Percentiles rank a stretch among this genome's conserved stretches.
These are phyloP conservation scores for Sporothrix variecibatus DNA, from an alignment of 2,329 filamentous ascomycete species.

Conservation along the genomic window DNA sequence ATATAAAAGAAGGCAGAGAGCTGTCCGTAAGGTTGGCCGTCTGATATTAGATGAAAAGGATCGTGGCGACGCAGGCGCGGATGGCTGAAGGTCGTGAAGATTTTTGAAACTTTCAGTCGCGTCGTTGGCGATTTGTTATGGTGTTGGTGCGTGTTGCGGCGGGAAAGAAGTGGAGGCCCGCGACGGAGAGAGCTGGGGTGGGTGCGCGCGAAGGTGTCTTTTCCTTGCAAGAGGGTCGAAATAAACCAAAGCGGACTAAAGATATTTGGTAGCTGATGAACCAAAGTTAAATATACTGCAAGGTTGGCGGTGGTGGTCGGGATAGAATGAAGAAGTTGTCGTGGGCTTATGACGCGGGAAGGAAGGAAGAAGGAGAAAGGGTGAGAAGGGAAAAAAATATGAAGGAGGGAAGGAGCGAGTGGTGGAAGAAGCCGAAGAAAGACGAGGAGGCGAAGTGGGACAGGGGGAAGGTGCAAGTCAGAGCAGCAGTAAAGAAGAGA, in stretches of 20 bases:
- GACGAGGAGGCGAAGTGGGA: constrained; percentile 32
- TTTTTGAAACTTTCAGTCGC: constrained; percentile 15
- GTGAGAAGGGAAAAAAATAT: constrained; percentile 1
- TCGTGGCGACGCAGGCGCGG: constrained; percentile 3
- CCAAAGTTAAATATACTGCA: background rate
- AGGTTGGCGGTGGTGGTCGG: background rate
- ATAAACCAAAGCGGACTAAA: background rate
- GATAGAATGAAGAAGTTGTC: background rate
- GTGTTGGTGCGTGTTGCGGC: constrained; percentile 16
- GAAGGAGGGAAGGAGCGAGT: constrained; percentile 4
- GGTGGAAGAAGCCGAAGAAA: constrained; percentile 25
- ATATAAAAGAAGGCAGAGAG: background rate
- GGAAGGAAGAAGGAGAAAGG: background rate
- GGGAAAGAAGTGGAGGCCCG: constrained; percentile 25
- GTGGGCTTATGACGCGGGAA: background rate
- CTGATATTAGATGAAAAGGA: background rate
- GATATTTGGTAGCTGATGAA: background rate
- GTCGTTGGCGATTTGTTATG: constrained; percentile 22
- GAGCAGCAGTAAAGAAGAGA: background rate
- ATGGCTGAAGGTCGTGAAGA: constrained; percentile 1
- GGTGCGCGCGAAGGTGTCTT: background rate
- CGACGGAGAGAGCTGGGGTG: constrained; percentile 1
- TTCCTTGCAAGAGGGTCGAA: background rate
- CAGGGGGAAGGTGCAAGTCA: constrained; percentile 30
- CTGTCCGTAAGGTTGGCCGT: background rate